Percentiles rank a stretch among this genome's conserved stretches.
These are phyloP conservation scores for Ceriops decandra DNA, from an alignment of 345 rosid genomes.

Conservation along the genomic window DNA sequence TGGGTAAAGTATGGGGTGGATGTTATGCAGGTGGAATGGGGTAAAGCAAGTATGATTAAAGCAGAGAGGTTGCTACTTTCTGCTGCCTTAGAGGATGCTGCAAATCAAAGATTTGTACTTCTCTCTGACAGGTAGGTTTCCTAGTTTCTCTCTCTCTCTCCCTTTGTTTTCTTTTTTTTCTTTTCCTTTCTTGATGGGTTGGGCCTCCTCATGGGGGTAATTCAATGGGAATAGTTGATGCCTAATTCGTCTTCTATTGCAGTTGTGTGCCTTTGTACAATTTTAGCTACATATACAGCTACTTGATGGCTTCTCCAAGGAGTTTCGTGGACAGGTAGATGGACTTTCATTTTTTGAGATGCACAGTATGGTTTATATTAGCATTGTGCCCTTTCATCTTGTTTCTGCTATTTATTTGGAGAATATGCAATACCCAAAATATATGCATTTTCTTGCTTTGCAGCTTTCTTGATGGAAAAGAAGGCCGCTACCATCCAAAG, in stretches of 20 bases:
- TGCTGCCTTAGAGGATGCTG: conserved; percentile 67
- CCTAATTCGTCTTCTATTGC: conserved; percentile 30
- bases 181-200: not conserved
- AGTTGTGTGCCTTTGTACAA: conserved; percentile 90
- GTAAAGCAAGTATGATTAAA: conserved; percentile 80
- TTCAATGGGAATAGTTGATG: too few relatives aligned
- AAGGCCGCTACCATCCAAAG: conserved; percentile 20
- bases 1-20: too few relatives aligned
- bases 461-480: conserved; percentile 25
- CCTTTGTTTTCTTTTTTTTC: too few relatives aligned
- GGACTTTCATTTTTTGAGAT: conserved; percentile 33
- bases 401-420: conserved; percentile 5
- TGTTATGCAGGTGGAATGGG: conserved; percentile 66
- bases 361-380: conserved; percentile 21
- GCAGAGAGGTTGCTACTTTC: conserved; percentile 83
- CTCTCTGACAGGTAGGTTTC: conserved; percentile 76
- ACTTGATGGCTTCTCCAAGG: conserved; percentile 69
- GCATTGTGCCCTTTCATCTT: conserved; percentile 12
- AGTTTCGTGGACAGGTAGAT: conserved; percentile 92
- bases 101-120: conserved; percentile 84
- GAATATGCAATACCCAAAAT: conserved; percentile 1
- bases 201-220: not conserved
- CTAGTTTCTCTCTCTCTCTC: too few relatives aligned
- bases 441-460: conserved; percentile 34
- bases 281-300: conserved; percentile 73